Percentiles rank a stretch among this genome's conserved stretches.
These are phyloP conservation scores for Scedosporium boydii DNA, from an alignment of 2,329 filamentous ascomycete genomes.

Conservation along the genomic window DNA sequence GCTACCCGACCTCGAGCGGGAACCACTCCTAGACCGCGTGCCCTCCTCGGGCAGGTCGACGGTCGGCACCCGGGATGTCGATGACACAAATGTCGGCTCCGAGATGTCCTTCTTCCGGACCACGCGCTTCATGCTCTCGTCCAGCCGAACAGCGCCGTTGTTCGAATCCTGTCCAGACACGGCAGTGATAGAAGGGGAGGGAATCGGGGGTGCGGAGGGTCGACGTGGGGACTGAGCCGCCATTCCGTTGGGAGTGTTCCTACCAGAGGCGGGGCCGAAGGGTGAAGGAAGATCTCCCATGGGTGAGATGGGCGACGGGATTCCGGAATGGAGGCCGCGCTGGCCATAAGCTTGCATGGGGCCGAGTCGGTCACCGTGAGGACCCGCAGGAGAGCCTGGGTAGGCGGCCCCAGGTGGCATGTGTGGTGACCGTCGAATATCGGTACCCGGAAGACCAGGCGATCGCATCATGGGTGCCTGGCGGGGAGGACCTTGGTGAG, in stretches of 20 bases:
- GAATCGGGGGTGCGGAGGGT: conserved; percentile 21
- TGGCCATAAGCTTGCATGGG: conserved; percentile 10
- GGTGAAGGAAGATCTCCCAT: conserved; percentile 23
- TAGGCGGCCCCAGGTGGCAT: conserved; percentile 33
- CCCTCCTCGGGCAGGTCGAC: conserved; percentile 26
- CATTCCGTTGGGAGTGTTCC: conserved; percentile 21
- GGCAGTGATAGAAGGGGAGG: conserved; percentile 9
- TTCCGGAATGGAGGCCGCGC: conserved; percentile 25
- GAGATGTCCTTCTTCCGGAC: conserved; percentile 40
- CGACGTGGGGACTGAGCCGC: conserved; percentile 20
- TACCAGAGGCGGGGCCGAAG: conserved; percentile 18
- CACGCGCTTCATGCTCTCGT: conserved; percentile 29
- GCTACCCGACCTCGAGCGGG: conserved; percentile 28
- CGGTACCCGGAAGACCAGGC: conserved; percentile 37
- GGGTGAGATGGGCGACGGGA: conserved; percentile 37
- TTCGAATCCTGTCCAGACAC: conserved; percentile 8
- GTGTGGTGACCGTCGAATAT: conserved; percentile 36
- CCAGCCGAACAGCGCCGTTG: conserved; percentile 19
- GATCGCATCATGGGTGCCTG: conserved; percentile 28
- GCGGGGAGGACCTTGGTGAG: conserved; percentile 14
- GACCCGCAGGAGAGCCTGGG: conserved; percentile 16
- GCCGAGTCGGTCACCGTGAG: conserved; percentile 12
- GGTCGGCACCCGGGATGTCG: conserved; percentile 34
- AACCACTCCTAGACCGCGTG: conserved; percentile 24
- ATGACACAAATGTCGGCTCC: conserved; percentile 38